Conservation (phyloP, 2,329 filamentous ascomycete genomes). For the Ascochyta lentis region DNA sequence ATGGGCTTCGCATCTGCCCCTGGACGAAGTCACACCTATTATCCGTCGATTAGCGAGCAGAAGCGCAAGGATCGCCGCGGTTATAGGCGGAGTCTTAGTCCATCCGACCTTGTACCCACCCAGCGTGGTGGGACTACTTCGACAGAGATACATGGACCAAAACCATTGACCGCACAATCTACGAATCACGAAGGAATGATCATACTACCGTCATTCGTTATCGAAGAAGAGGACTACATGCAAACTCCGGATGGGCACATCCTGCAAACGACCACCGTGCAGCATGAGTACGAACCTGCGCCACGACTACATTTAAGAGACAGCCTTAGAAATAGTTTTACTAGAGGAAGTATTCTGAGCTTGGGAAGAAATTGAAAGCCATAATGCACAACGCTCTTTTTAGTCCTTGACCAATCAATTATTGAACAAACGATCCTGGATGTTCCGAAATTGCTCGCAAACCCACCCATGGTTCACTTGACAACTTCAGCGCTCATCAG, state of each 20-base stretch:
- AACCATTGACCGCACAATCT: neutral
- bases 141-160: constrained; percentile 21
- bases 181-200: constrained; percentile 1
- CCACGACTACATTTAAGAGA: constrained; percentile 29
- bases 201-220: constrained; percentile 4
- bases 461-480: neutral
- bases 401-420: neutral
- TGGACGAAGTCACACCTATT: constrained; percentile 18
- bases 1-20: constrained; percentile 30
- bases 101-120: constrained; percentile 27
- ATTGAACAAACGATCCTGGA: neutral
- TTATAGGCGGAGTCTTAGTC: constrained; percentile 29
- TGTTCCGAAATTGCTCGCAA: neutral
- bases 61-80: constrained; percentile 26
- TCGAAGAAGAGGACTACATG: constrained; percentile 8
- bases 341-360: constrained; percentile 25
- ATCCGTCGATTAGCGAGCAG: constrained; percentile 11
- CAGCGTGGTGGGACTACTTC: constrained; percentile 16
- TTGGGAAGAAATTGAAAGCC: constrained; percentile 14
- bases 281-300: constrained; percentile 26
- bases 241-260: constrained; percentile 19
- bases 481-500: neutral
- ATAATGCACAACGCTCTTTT: neutral
- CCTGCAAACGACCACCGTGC: constrained; percentile 25
- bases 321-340: constrained; percentile 32